phyloP scores from a whole-genome alignment of 257 asterid species.

The Gynochthodes officinalis region DNA sequence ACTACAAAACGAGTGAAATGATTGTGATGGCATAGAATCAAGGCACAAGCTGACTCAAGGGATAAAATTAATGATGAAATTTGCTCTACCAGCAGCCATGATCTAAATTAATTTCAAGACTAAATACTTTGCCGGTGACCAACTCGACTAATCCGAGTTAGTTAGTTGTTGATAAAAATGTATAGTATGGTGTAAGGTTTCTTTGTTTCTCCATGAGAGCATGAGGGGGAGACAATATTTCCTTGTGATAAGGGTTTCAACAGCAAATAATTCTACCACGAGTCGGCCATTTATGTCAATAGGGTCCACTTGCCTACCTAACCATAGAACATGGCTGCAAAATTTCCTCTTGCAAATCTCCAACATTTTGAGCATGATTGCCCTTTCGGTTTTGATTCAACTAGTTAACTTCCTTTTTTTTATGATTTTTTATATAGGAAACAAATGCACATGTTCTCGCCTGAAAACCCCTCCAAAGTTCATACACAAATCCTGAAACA shows the following conservation, averaged over 20 bases:
- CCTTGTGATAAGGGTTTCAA: not conserved
- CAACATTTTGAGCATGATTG: constrained; percentile 24
- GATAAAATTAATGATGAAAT: too few species aligned
- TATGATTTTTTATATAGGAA: not conserved
- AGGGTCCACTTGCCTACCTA: constrained; percentile 49
- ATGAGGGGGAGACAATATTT: not conserved
- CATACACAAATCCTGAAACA: not conserved
- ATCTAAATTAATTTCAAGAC: too few species aligned
- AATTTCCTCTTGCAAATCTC: constrained; percentile 30
- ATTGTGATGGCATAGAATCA: not conserved
- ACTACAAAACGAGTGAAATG: not conserved
- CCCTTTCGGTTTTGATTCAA: constrained; percentile 16
- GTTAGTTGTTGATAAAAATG: too few species aligned
- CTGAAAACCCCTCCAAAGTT: constrained; percentile 1
- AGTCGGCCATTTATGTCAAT: constrained; percentile 39
- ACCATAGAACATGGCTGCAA: constrained; percentile 38
- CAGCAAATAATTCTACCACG: not conserved
- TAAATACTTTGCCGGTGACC: too few species aligned
- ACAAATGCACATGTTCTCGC: not conserved
- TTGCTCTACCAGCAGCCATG: not conserved
- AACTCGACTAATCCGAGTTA: too few species aligned
- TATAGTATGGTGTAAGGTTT: not conserved
- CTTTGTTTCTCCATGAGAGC: not conserved
- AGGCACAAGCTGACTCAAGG: too few species aligned
- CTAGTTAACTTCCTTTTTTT: constrained; percentile 5